Conservation (phyloP, 2,329 filamentous ascomycete genomes). For the Fusarium sp. region DNA sequence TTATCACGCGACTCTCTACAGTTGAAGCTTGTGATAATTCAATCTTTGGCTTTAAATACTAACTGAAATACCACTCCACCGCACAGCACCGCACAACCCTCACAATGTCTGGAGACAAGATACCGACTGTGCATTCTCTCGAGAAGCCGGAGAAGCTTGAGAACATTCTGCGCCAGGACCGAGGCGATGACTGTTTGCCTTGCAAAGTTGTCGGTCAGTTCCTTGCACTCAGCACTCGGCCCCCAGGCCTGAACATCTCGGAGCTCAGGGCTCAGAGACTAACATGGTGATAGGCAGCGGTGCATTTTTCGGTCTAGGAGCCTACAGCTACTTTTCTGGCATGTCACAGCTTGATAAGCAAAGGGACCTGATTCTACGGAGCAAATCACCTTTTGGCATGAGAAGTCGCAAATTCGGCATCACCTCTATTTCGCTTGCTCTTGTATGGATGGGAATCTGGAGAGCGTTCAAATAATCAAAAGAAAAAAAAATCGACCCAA, state of each 20-base stretch:
- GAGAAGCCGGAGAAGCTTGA: slow-evolving; percentile 74
- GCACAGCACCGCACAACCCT: not conserved
- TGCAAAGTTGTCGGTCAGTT: slow-evolving; percentile 78
- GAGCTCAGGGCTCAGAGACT: slow-evolving; percentile 27
- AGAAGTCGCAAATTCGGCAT: slow-evolving; percentile 77
- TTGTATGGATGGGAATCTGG: slow-evolving; percentile 79
- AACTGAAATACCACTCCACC: not conserved
- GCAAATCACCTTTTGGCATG: slow-evolving; percentile 79
- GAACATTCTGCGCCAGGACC: slow-evolving; percentile 67
- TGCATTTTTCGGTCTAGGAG: slow-evolving; percentile 80
- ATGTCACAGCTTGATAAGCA: slow-evolving; percentile 78
- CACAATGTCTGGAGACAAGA: slow-evolving; percentile 56
- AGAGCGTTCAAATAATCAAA: slow-evolving; percentile 65
- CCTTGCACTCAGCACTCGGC: slow-evolving; percentile 11
- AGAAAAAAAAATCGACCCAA: not conserved
- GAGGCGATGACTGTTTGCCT: slow-evolving; percentile 75
- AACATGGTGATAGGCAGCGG: slow-evolving; percentile 70
- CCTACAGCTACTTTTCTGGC: slow-evolving; percentile 83
- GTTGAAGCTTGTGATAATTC: slow-evolving; percentile 37
- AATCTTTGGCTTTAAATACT: slow-evolving; percentile 2
- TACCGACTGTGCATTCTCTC: slow-evolving; percentile 65
- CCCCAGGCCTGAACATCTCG: slow-evolving; percentile 9
- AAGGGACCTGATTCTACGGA: slow-evolving; percentile 74
- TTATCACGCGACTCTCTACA: slow-evolving; percentile 25
- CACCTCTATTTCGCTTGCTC: slow-evolving; percentile 73